Evolutionary conservation across 1,284 basidiomycete genomes (phyloP), one percentile per base, ranked within the genome.

Genomic region (Cutaneotrichosporon dermatis): DNA sequence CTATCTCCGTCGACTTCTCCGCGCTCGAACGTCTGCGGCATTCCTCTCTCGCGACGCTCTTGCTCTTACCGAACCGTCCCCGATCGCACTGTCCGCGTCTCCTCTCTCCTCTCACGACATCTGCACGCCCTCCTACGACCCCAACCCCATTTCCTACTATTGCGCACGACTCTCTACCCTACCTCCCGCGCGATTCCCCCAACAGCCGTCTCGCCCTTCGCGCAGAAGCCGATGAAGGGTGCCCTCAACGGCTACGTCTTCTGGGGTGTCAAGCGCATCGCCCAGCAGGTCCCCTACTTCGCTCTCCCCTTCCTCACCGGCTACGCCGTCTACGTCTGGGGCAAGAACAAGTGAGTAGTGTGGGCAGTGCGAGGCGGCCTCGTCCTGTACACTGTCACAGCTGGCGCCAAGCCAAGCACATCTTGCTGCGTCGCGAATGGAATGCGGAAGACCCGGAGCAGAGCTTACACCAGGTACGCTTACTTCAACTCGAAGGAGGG

Each of bases 301-400:
- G 80, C 84, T 58, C 76, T 92, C 65, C 92, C 92, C 33, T 82
- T 92, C 68, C 85, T 82, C 51, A 69, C 86, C 59, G 92, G 88
- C 60, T 94, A 92, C 76, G 85, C 83, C 49, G 83, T 87, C 43
- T 92, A 93, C 79, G 76, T 84, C n/a, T 93, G 89, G 88, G 89
- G 87, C 49, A 89, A 88, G 76, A 81, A 80, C 64, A 84, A 84
- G 69, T 73, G 59, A 64, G 69, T 66, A 25, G 25, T 25, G 25
- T 25, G 25, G 25, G n/a, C n/a, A n/a, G 2, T 25, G 25, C 25
- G 25, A 25, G 25, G 25, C 25, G 25, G 25, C 25, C 25, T 25
- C 25, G 25, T 25, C 25, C 25, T 25, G 25, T 25, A 25, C 25
- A 25, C 25, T 25, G 25, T 25, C 25, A 25, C 25, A 25, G 25